Evolutionary conservation across 495 filamentous ascomycete genomes (phyloP).

Genomic region (Aspergillus cavernicola): DNA sequence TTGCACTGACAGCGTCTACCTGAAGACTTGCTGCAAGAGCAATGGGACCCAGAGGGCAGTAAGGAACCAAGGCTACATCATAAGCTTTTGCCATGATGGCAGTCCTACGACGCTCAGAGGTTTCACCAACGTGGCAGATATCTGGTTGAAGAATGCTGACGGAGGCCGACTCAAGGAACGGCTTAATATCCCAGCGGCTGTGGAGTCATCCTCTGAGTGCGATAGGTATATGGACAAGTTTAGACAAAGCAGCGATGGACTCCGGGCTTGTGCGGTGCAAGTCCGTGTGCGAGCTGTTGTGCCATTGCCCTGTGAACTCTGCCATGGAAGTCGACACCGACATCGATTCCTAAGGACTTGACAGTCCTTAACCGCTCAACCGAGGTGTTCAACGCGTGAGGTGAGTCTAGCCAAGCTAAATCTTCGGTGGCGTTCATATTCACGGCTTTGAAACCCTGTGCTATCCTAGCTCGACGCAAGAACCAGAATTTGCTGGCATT

Average conservation of each 20-base stretch:
- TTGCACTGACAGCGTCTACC: constrained; percentile 56
- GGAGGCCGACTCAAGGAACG: constrained; percentile 61
- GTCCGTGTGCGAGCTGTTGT: constrained; percentile 65
- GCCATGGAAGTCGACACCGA: constrained; percentile 72
- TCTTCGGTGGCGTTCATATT: constrained; percentile 84
- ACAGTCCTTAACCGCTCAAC: constrained; percentile 65
- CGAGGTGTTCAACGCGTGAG: constrained; percentile 52
- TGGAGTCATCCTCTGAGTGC: constrained; percentile 75
- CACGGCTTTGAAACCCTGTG: constrained; percentile 66
- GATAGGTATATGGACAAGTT: constrained; percentile 59
- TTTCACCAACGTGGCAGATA: constrained; percentile 69
- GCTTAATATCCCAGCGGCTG: constrained; percentile 69
- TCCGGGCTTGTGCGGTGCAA: constrained; percentile 64
- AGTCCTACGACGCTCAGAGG: constrained; percentile 65
- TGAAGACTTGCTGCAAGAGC: constrained; percentile 70
- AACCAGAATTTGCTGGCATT: constrained; percentile 17
- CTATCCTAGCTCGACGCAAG: constrained; percentile 53
- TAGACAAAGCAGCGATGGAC: constrained; percentile 60
- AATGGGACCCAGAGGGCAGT: constrained; percentile 74
- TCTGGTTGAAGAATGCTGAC: constrained; percentile 75
- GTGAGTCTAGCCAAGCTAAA: constrained; percentile 72
- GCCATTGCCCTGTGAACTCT: constrained; percentile 76
- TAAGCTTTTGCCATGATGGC: constrained; percentile 72
- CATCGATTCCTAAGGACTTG: constrained; percentile 66
- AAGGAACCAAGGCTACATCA: constrained; percentile 71